Percentiles rank a stretch among this genome's conserved stretches.
Evolutionary conservation across 805 yeast species (phyloP).

Genomic region (Candida hungchunana): DNA sequence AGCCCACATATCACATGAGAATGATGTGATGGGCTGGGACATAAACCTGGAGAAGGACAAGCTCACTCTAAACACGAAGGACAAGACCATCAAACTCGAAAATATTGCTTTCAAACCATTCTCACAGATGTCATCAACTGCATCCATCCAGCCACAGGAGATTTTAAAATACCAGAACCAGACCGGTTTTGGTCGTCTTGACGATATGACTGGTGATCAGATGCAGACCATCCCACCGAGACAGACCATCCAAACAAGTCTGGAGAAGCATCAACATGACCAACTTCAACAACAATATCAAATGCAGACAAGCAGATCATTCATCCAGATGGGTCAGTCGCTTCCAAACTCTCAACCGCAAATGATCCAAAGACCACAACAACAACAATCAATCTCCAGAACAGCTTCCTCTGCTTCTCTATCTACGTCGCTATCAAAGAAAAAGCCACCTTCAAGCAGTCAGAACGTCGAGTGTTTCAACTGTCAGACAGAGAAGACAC

Average conservation of each 20-base stretch:
- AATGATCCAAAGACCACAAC: conserved; percentile 1
- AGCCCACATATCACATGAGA: conserved; percentile 26
- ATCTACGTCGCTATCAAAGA: conserved; percentile 22
- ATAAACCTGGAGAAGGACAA: conserved; percentile 30
- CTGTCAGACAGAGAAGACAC: conserved; percentile 87
- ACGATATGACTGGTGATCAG: too few species aligned
- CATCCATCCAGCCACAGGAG: conserved; percentile 15
- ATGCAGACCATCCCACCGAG: conserved; percentile 1
- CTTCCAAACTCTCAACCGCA: conserved; percentile 13
- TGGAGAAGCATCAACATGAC: conserved; percentile 11
- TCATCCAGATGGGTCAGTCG: conserved; percentile 12
- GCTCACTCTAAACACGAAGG: conserved; percentile 12
- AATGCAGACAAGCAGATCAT: conserved; percentile 1
- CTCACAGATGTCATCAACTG: conserved; percentile 4
- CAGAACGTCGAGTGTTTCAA: conserved; percentile 59
- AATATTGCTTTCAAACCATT: conserved; percentile 8
- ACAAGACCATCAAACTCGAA: conserved; percentile 16
- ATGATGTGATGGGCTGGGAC: conserved; percentile 37
- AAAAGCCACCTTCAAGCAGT: conserved; percentile 20
- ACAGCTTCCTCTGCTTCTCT: conserved; percentile 14
- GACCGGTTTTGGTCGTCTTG: too few species aligned
- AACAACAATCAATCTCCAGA: too few species aligned
- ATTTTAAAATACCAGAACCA: conserved; percentile 12
- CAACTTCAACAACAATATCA: conserved; percentile 3
- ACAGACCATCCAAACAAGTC: conserved; percentile 12